Percentiles rank a stretch among this genome's conserved stretches.
Conservation (phyloP, 345 rosid genomes). For the Microthlaspi erraticum region DNA sequence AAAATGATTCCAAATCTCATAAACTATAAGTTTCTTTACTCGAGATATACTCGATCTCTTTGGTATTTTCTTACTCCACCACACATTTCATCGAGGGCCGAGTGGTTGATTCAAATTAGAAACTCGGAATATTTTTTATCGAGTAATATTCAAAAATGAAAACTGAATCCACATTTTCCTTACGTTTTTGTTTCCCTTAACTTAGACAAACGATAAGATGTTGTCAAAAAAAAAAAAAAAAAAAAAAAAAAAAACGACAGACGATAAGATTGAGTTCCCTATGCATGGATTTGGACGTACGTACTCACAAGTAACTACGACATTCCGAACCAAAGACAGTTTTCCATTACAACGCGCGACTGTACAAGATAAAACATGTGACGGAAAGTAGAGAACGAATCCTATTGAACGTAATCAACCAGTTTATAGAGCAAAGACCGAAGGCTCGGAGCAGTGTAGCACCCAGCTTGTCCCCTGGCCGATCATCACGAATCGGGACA, state of each 20-base stretch:
- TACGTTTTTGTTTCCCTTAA: background rate
- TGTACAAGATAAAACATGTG: no score
- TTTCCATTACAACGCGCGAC: no score
- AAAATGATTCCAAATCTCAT: background rate
- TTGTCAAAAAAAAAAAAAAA: no score
- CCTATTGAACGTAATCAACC: no score
- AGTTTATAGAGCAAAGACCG: no score
- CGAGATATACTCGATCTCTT: constrained; percentile 1
- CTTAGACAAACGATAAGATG: background rate
- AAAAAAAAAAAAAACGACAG: no score
- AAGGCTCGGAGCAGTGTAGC: no score
- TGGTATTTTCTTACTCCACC: background rate
- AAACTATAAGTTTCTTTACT: background rate
- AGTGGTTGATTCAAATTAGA: background rate
- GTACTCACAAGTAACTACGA: background rate
- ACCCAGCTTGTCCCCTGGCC: no score
- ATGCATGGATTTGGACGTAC: background rate
- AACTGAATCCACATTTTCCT: background rate
- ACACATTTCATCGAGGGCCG: background rate
- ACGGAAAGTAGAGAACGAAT: no score
- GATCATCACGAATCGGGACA: no score
- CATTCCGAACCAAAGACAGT: constrained; percentile 3
- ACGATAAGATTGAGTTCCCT: no score
- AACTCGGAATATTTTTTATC: background rate
- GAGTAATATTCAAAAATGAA: background rate